A percentile compares a stretch with the other conserved stretches of the same genome.
These are phyloP conservation scores for Salix suchowensis DNA, from an alignment of 345 rosid genomes.

Conservation along the genomic window DNA sequence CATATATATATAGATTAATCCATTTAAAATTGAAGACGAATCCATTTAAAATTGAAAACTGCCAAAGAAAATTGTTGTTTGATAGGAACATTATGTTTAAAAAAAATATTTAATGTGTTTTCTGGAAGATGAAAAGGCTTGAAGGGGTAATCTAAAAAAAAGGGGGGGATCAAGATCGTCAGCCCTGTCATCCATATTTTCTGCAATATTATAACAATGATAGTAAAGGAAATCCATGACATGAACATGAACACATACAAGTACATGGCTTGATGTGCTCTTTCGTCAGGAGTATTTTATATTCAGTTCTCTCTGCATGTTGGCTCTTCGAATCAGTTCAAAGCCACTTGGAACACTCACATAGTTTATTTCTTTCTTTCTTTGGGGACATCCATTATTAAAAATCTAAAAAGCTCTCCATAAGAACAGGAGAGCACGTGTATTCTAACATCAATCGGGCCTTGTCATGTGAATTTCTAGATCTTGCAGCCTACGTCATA, in stretches of 20 bases:
- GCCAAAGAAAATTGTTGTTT: no score
- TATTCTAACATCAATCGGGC: neutral
- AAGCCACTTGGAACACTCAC: neutral
- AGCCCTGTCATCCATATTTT: no score
- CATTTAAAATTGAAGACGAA: no score
- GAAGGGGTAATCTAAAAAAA: no score
- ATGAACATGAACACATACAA: neutral
- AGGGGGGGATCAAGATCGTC: no score
- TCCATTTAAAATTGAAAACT: no score
- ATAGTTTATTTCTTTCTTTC: neutral
- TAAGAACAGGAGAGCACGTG: constrained; percentile 5
- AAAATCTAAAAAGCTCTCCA: neutral
- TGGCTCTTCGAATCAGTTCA: neutral
- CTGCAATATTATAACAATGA: no score
- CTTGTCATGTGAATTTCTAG: constrained; percentile 12
- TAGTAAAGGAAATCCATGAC: no score
- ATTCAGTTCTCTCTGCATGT: neutral
- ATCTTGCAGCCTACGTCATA: neutral
- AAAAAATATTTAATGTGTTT: no score
- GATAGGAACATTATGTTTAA: no score
- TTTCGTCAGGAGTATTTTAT: neutral
- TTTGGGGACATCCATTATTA: neutral
- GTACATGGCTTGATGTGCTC: neutral
- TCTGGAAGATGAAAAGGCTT: no score
- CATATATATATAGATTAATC: no score